Evolutionary conservation across 116 monocot genomes (phyloP).

Genomic region (Cymodocea nodosa): DNA sequence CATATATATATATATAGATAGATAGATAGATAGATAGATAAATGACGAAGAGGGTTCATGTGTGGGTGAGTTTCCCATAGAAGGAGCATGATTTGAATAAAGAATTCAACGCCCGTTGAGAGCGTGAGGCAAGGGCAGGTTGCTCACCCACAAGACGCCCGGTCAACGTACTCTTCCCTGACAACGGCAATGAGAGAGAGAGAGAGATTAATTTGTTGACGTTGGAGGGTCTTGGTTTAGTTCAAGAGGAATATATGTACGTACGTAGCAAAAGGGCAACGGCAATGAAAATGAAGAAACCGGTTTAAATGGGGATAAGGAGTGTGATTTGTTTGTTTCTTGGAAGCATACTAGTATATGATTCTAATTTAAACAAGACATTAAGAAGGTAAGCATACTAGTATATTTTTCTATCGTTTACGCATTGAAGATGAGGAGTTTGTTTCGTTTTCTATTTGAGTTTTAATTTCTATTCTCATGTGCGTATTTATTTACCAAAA

Average conservation of each 20-base stretch:
- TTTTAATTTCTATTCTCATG: too few species aligned
- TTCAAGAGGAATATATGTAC: too few species aligned
- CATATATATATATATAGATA: too few species aligned
- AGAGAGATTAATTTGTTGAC: background rate
- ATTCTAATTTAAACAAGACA: too few species aligned
- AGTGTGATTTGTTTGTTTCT: background rate
- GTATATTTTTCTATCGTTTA: too few species aligned
- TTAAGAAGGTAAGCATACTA: too few species aligned
- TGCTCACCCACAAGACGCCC: conserved; percentile 72
- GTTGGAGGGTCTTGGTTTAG: too few species aligned
- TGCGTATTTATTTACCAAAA: too few species aligned
- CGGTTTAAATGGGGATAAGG: background rate
- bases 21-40: background rate
- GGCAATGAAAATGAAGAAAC: background rate
- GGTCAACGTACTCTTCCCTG: conserved; percentile 66
- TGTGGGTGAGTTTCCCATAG: conserved; percentile 29
- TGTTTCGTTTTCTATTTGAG: too few species aligned
- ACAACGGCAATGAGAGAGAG: background rate
- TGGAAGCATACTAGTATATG: background rate
- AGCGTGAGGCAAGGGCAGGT: conserved; percentile 72
- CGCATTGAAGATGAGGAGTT: too few species aligned
- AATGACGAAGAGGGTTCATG: conserved; percentile 23
- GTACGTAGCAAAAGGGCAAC: too few species aligned
- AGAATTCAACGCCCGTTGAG: conserved; percentile 93
- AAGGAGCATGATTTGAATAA: conserved; percentile 50